Evolutionary conservation across 2,329 filamentous ascomycete species (phyloP).

Genomic region (Salinomyces thailandicus): DNA sequence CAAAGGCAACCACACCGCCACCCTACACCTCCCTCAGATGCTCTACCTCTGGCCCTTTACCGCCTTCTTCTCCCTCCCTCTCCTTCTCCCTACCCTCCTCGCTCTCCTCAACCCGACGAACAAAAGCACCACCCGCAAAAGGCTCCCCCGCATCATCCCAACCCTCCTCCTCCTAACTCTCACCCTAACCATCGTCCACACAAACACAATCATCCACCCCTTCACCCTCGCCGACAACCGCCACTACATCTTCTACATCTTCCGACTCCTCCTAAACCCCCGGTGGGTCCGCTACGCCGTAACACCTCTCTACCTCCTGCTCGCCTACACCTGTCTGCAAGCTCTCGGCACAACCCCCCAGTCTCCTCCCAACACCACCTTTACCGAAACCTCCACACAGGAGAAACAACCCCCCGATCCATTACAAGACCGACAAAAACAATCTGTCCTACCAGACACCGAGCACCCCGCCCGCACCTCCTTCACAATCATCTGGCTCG

Average conservation of each 20-base stretch:
- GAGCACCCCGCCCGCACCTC: slow-evolving; percentile 28
- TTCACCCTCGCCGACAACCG: slow-evolving; percentile 94
- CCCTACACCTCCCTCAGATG: slow-evolving; percentile 81
- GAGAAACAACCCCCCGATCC: not conserved
- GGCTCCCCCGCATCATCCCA: slow-evolving; percentile 31
- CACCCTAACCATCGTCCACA: slow-evolving; percentile 49
- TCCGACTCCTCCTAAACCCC: slow-evolving; percentile 61
- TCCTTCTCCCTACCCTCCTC: slow-evolving; percentile 23
- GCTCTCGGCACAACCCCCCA: slow-evolving; percentile 42
- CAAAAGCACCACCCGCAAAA: slow-evolving; percentile 3
- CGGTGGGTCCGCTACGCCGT: slow-evolving; percentile 37
- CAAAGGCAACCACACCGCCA: slow-evolving; percentile 87
- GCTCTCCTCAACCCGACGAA: slow-evolving; percentile 12
- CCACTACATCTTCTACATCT: slow-evolving; percentile 95
- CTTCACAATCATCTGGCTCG: slow-evolving; percentile 52
- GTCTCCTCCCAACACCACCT: not conserved
- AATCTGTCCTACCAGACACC: slow-evolving; percentile 14
- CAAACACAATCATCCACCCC: slow-evolving; percentile 89
- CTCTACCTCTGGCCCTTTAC: slow-evolving; percentile 92
- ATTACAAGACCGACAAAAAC: not conserved
- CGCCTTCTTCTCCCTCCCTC: slow-evolving; percentile 75
- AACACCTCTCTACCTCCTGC: slow-evolving; percentile 58
- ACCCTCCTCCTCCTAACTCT: slow-evolving; percentile 28
- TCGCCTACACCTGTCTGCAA: slow-evolving; percentile 58
- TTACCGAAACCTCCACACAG: too few species aligned